Evolutionary conservation across 1,284 basidiomycete species (phyloP).

Genomic region (Agaricales sp.): DNA sequence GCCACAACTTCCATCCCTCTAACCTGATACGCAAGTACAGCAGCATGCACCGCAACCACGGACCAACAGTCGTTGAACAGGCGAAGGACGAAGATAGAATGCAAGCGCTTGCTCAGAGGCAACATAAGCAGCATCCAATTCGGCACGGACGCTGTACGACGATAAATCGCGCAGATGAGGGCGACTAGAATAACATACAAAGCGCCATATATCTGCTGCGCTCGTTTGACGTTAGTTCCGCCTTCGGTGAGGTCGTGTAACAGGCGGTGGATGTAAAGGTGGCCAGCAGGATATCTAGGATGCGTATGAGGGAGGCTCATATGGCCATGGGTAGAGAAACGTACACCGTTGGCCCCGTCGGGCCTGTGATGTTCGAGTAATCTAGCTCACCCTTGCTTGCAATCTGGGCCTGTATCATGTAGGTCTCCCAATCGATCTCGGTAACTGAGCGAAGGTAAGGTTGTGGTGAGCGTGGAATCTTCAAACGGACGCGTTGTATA

Average conservation of each 20-base stretch:
- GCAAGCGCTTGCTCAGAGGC: constrained; percentile 84
- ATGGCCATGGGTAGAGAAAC: constrained; percentile 17
- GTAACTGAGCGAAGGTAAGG: constrained; percentile 48
- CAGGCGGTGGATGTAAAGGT: constrained; percentile 78
- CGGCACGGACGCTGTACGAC: constrained; percentile 50
- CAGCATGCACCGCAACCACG: constrained; percentile 49
- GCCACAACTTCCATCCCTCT: constrained; percentile 50
- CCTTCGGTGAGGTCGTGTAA: constrained; percentile 57
- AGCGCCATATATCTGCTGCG: constrained; percentile 70
- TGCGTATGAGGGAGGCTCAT: constrained; percentile 5
- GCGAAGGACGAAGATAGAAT: constrained; percentile 88
- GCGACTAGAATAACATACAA: constrained; percentile 64
- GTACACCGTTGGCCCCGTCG: constrained; percentile 91
- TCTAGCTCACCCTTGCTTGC: constrained; percentile 80
- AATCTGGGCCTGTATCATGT: constrained; percentile 78
- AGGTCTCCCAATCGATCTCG: constrained; percentile 98
- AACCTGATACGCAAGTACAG: constrained; percentile 48
- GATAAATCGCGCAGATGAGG: constrained; percentile 63
- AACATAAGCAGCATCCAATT: constrained; percentile 76
- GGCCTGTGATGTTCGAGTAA: constrained; percentile 81
- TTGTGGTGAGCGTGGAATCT: constrained; percentile 4
- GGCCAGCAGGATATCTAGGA: constrained; percentile 87
- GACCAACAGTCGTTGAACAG: constrained; percentile 96
- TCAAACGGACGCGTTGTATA: constrained; percentile 11
- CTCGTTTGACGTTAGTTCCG: constrained; percentile 53